A percentile compares a stretch with the other conserved stretches of the same genome.
These are phyloP conservation scores for Ascochyta rabiei DNA, from an alignment of 2,329 filamentous ascomycete genomes.

Conservation along the genomic window DNA sequence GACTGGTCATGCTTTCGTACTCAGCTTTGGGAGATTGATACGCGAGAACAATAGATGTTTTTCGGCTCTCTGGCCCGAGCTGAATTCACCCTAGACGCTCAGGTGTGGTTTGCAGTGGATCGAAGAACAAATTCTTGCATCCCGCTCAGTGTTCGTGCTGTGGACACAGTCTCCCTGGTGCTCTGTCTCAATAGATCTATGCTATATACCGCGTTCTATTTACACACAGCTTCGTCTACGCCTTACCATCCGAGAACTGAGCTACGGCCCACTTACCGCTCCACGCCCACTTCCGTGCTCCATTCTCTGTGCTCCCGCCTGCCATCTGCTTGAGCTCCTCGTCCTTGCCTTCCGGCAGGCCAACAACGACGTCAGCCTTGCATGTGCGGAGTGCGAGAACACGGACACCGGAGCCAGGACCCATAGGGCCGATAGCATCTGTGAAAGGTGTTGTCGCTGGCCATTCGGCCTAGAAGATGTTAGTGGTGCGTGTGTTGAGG, in stretches of 20 bases:
- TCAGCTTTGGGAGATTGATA: too few species aligned
- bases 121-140: too few species aligned
- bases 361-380: slow-evolving; percentile 95
- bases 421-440: slow-evolving; percentile 84
- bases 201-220: too few species aligned
- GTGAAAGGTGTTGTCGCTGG: slow-evolving; percentile 85
- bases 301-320: slow-evolving; percentile 73
- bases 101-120: too few species aligned
- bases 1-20: too few species aligned
- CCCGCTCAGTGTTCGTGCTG: too few species aligned
- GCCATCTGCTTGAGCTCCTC: slow-evolving; percentile 74
- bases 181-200: too few species aligned
- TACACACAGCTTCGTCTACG: neutral
- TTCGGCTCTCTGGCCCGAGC: too few species aligned
- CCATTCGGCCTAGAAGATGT: slow-evolving; percentile 69
- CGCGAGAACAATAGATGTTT: too few species aligned
- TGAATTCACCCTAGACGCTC: too few species aligned
- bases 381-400: slow-evolving; percentile 88
- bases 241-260: slow-evolving; percentile 76
- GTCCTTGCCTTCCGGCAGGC: slow-evolving; percentile 80
- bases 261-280: slow-evolving; percentile 97
- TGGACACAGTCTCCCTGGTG: too few species aligned
- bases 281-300: slow-evolving; percentile 87
- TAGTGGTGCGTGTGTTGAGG: neutral
- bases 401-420: slow-evolving; percentile 80